Evolutionary conservation across 495 filamentous ascomycete genomes (phyloP), one percentile per base, ranked within the genome.

Genomic region (Hyphodiscus hymeniophilus): DNA sequence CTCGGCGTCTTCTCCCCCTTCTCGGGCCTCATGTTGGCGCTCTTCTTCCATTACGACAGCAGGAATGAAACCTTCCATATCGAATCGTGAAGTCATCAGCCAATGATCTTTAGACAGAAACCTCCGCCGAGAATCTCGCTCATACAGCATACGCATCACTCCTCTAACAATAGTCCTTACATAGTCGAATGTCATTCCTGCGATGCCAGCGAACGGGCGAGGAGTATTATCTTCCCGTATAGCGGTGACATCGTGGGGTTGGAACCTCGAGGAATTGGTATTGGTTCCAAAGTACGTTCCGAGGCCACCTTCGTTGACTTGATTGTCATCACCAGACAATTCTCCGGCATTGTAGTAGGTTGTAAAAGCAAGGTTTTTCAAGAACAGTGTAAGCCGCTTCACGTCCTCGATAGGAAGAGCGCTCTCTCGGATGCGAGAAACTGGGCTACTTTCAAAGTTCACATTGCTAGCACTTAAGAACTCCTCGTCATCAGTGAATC

Each of bases 401-500:
- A 96, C 68, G 24, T 94, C 82, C 13, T 63, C 63, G 12, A 95
- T 62, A 2, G 76, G 76, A 17, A 96, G 66, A 23, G 82, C 75
- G 64, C 84, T 89, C 40, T 81, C 76, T 26, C 81, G 73, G 23
- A 72, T 62, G 7, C 73, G 63, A 17, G 60, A 62, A 17, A 52
- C 42, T 20, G 50, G 47, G 65, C 72, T 30, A 67, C 75, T 52
- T 60, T 52, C 32, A 0, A 55, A 22, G 8, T 52, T 24, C 1
- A 61, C 35, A 18, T 49, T 40, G 24, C 68, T 48, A 15, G 54
- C 61, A 42, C 70, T 66, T 35, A 87, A 74, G 56, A 89, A 89
- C 45, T 88, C 84, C 45, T 97, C 90, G 50, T 99, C 92, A 55
- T 97, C 94, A 66, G 87, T 95, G 38, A 95, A 76, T 55, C 89